Conservation (phyloP, 2,329 filamentous ascomycete species). For the Clonostachys rhizophaga region DNA sequence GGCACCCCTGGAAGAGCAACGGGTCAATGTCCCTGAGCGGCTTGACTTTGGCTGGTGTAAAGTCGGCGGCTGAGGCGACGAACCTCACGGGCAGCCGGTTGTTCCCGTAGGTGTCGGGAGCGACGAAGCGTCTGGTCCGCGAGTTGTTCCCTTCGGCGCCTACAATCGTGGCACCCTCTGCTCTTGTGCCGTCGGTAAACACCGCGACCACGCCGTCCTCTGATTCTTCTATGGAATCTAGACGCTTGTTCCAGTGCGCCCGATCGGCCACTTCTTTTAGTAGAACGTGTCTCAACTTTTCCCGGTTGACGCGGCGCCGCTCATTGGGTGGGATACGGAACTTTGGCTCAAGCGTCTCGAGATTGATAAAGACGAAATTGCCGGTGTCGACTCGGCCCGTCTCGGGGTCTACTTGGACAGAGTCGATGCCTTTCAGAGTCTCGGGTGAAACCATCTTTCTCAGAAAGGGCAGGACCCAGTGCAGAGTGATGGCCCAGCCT, state of each 20-base stretch:
- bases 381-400: constrained; percentile 25
- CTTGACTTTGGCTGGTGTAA: constrained; percentile 28
- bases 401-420: constrained; percentile 14
- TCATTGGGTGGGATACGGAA: constrained; percentile 24
- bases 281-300: constrained; percentile 13
- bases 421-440: constrained; percentile 3
- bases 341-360: constrained; percentile 16
- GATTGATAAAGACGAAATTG: constrained; percentile 25
- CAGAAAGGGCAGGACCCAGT: constrained; percentile 38
- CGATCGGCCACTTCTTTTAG: constrained; percentile 8
- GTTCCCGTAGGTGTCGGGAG: constrained; percentile 21
- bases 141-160: constrained; percentile 34
- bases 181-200: constrained; percentile 23
- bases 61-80: constrained; percentile 26
- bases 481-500: constrained; percentile 53
- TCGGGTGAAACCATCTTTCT: constrained; percentile 1
- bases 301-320: constrained; percentile 16
- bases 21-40: constrained; percentile 43
- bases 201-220: constrained; percentile 14
- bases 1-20: constrained; percentile 47
- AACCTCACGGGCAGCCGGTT: constrained; percentile 27
- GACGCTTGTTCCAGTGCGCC: constrained; percentile 13
- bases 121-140: constrained; percentile 24
- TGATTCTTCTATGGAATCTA: constrained; percentile 12
- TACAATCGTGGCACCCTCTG: constrained; percentile 24